Evolutionary conservation across 2,329 filamentous ascomycete species (phyloP), one percentile per base, ranked within the genome.

Genomic region (Pyricularia pennisetigena): DNA sequence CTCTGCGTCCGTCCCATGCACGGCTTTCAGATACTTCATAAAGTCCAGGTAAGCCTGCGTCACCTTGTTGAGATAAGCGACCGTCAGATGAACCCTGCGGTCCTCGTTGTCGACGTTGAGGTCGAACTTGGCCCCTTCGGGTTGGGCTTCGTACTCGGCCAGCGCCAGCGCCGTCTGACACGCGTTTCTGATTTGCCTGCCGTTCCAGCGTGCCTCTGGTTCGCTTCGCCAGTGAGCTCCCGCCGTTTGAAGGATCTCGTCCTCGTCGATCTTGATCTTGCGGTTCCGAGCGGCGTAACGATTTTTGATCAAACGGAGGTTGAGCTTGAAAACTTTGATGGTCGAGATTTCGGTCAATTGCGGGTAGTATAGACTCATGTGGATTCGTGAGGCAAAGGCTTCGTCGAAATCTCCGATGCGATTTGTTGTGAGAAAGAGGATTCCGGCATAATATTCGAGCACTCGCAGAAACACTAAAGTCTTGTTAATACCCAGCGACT

Each of bases 401-500:
- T 80, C 78, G 69, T 82, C 80, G 32, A 82, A 76, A 4, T 72
- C 70, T 4, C 77, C 77, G 12, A 80, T 75, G 6, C 78, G 75
- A 71, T 81, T 82, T 7, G 79, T 82, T 0, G 79, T 82, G 20
- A 81, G 73, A 69, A 78, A 78, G 6, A 79, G 70, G 57, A 79
- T 76, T 2, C 78, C 78, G 0, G 69, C 65, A 64, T 77, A 78
- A 70, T 78, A 79, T 69, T 79, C 78, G 4, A 79, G 68, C 0
- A 76, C 72, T 2, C 77, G 73, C 3, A 79, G 71, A 66, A 79
- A 79, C 7, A 78, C 78, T 66, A 30, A 9, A 23, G 3, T 7
- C n/a, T n/a, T 8, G 41, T 57, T 16, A 49, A 4, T 4, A 28
- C 24, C 72, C 3, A 32, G 26, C 2, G 57, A 24, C 1, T 14